Evolutionary conservation across 2,329 filamentous ascomycete species (phyloP).

Genomic region (Tolypocladium tundrense): DNA sequence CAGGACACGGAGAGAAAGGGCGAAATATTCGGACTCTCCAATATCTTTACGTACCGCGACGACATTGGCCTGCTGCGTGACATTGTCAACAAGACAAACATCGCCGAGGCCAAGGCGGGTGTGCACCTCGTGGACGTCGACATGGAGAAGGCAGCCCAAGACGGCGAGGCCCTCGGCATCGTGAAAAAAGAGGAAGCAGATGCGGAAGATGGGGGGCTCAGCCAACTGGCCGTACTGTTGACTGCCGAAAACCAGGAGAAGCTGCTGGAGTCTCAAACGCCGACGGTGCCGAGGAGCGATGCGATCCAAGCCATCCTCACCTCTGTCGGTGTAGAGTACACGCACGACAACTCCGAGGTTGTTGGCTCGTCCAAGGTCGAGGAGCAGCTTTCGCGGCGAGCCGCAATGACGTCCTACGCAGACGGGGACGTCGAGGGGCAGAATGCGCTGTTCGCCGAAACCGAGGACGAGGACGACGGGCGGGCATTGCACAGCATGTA

Average conservation of each 20-base stretch:
- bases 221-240: constrained; percentile 53
- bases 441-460: constrained; percentile 49
- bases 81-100: constrained; percentile 96
- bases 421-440: constrained; percentile 35
- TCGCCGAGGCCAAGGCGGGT: constrained; percentile 83
- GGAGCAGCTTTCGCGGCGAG: constrained; percentile 67
- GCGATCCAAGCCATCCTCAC: constrained; percentile 83
- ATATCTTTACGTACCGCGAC: constrained; percentile 74
- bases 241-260: constrained; percentile 35
- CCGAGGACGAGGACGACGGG: constrained; percentile 21
- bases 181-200: constrained; percentile 40
- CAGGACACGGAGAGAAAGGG: constrained; percentile 73
- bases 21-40: constrained; percentile 84
- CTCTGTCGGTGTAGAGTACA: constrained; percentile 84
- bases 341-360: constrained; percentile 92
- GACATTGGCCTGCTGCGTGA: constrained; percentile 78
- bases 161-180: constrained; percentile 33
- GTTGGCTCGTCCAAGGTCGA: constrained; percentile 90
- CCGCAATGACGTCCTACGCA: constrained; percentile 47
- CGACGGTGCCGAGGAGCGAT: constrained; percentile 46
- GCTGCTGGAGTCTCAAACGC: constrained; percentile 20
- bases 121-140: constrained; percentile 72
- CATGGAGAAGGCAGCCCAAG: constrained; percentile 48
- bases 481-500: constrained; percentile 36
- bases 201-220: constrained; percentile 56